Base-by-base conservation (phyloP, 495 filamentous ascomycete genomes). In the Penicillium cosmopolitanum region DNA sequence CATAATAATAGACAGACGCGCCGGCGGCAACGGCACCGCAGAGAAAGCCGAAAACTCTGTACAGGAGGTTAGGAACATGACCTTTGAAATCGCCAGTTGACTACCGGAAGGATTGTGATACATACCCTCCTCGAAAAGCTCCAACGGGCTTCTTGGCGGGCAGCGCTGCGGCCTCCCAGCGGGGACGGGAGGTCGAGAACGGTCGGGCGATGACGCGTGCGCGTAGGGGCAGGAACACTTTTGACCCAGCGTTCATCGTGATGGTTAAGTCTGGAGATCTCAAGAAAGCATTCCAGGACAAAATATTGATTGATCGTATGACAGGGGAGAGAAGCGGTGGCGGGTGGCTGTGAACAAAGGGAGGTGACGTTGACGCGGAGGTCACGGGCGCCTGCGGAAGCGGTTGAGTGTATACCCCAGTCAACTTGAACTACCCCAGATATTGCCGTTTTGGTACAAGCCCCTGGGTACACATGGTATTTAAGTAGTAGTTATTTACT, bases 101-200 rank as follows among this genome's bases (percentile, higher is more conserved):
- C 15, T 19, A 18, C 21, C 51, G 12, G 19, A 47, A 53, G 13
- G 5, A 33, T 21, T 43, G 19, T 13, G 34, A 50, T 10, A 85
- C 87, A 78, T 75, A 96, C 93, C 93, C 93, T 82, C 92, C 93
- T 63, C 93, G 85, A 76, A 97, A 94, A 52, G 92, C 93, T 50
- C 93, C 93, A 47, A 97, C 85, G 9, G 93, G 93, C 73, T 89
- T 96, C 65, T 86, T 84, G 50, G 82, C 82, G 8, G 90, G 90
- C 60, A 92, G 68, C 19, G 87, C 68, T 57, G 63, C 63, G 56
- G 67, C 69, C 31, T 76, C 55, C 60, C 63, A 76, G 54, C 70
- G 66, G 43, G 69, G 65, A 43, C 66, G 62, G 58, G 78, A 76
- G 51, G 64, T 60, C 33, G 76, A 76, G 65, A 80, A 77, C 34